Evolutionary conservation across 208 protist genomes (phyloP).

Genomic region (Naegleria fowleri): DNA sequence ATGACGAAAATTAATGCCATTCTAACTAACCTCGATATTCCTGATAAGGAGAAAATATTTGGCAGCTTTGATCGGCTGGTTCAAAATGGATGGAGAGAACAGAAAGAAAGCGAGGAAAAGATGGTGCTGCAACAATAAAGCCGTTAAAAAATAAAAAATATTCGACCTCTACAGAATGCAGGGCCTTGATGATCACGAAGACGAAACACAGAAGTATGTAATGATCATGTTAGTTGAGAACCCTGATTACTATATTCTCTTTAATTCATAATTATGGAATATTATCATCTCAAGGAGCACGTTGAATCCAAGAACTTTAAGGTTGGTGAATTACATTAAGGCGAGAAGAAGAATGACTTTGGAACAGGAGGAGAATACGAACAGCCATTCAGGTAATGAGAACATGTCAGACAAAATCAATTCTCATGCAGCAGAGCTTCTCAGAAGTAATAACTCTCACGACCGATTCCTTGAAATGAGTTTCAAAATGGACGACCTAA

Average conservation of each 20-base stretch:
- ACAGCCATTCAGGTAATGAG: not conserved
- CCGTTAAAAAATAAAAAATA: too few relatives aligned
- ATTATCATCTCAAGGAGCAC: too few relatives aligned
- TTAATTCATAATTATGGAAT: too few relatives aligned
- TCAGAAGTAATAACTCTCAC: not conserved
- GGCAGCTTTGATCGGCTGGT: not conserved
- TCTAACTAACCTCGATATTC: not conserved
- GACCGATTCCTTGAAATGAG: not conserved
- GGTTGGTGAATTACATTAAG: not conserved
- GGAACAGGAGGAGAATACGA: not conserved
- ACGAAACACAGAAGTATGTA: too few relatives aligned
- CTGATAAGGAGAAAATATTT: not conserved
- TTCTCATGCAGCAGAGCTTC: not conserved
- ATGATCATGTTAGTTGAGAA: too few relatives aligned
- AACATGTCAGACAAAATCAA: not conserved
- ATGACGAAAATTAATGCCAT: not conserved
- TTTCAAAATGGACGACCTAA: not conserved
- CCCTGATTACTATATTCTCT: too few relatives aligned
- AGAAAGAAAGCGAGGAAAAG: not conserved
- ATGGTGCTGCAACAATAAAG: not conserved
- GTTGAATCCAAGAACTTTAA: slow-evolving; percentile 14
- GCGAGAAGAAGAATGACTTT: not conserved
- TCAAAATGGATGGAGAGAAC: not conserved
- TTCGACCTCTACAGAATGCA: too few relatives aligned
- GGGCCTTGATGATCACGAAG: too few relatives aligned